Evolutionary conservation across 371 early-diverging fungal species (phyloP).

Genomic region (Circinella umbellata): DNA sequence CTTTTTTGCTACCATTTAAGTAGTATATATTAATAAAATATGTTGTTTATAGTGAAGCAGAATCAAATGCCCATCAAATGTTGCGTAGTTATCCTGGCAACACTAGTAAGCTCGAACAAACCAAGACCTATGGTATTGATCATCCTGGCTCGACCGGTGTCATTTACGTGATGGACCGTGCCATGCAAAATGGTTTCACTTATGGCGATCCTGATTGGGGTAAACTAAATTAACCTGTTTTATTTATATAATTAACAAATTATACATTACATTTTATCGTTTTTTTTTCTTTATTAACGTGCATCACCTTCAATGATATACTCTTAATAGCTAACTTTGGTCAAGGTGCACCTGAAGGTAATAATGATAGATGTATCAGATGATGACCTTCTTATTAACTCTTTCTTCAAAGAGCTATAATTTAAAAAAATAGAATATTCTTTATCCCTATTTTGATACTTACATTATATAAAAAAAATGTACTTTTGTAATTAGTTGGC

Average conservation of each 20-base stretch:
- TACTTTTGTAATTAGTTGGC: conserved; percentile 26
- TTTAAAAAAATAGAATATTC: background rate
- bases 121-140: conserved; percentile 36
- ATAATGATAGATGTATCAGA: conserved; percentile 2
- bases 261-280: background rate
- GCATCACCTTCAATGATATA: background rate
- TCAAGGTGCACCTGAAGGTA: conserved; percentile 63
- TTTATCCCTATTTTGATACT: no score
- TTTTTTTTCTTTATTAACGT: no score
- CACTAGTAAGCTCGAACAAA: conserved; percentile 15
- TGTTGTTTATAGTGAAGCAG: conserved; percentile 21
- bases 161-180: conserved; percentile 59
- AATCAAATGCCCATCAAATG: conserved; percentile 28
- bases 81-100: conserved; percentile 32
- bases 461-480: background rate
- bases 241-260: background rate
- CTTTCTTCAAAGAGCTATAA: background rate
- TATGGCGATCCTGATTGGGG: conserved; percentile 47
- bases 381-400: background rate
- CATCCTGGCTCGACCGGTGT: conserved; percentile 55
- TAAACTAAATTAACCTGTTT: conserved; percentile 7
- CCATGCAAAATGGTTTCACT: conserved; percentile 44
- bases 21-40: no score
- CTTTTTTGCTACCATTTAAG: background rate
- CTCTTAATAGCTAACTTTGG: conserved; percentile 49